phyloP scores from a whole-genome alignment of 1,284 basidiomycete genomes.

The Ceratobasidium sp. region DNA sequence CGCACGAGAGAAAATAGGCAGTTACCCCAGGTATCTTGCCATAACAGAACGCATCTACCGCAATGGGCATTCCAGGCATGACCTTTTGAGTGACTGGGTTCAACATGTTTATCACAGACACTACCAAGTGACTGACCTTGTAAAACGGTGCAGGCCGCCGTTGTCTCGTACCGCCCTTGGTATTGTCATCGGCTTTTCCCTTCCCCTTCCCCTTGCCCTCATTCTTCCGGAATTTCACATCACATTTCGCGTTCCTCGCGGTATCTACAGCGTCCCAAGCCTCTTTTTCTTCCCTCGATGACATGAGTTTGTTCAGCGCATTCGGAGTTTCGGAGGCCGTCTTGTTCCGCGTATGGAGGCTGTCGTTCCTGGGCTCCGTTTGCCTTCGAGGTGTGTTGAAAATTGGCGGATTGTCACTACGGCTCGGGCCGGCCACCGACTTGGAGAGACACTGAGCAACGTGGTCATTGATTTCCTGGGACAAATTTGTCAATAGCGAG shows the following conservation, averaged over 20 bases:
- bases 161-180: constrained; percentile 60
- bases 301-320: constrained; percentile 84
- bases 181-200: constrained; percentile 45
- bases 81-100: constrained; percentile 49
- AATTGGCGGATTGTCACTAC: neutral
- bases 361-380: neutral
- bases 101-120: too few species aligned
- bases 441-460: constrained; percentile 3
- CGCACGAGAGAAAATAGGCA: constrained; percentile 88
- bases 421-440: neutral
- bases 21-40: constrained; percentile 86
- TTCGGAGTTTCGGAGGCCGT: constrained; percentile 44
- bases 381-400: neutral
- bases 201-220: constrained; percentile 50
- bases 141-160: constrained; percentile 88
- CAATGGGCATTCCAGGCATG: constrained; percentile 96
- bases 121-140: constrained; percentile 67
- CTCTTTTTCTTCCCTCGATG: constrained; percentile 76
- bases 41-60: constrained; percentile 95
- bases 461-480: constrained; percentile 17
- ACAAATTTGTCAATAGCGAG: constrained; percentile 2
- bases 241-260: constrained; percentile 58
- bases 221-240: constrained; percentile 43
- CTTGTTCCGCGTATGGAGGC: neutral
- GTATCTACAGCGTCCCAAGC: constrained; percentile 81